phyloP scores from a whole-genome alignment of 1,139 yeast species.

The Kluyveromyces sp. region DNA sequence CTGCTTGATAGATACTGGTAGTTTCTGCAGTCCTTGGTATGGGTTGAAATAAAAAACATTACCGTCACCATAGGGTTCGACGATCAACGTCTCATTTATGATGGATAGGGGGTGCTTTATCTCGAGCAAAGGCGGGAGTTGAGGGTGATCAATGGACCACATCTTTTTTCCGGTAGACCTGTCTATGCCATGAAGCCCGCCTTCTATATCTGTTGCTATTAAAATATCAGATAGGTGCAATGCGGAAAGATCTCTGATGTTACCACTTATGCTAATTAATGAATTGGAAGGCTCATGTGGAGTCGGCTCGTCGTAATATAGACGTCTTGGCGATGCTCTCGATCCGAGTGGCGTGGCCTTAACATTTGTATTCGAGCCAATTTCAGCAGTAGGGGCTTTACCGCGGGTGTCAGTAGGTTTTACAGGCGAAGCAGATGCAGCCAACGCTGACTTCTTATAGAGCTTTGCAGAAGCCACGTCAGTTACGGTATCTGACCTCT shows the following conservation, averaged over 20 bases:
- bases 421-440: background rate
- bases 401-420: background rate
- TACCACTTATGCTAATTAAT: constrained; percentile 8
- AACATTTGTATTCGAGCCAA: background rate
- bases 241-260: constrained; percentile 19
- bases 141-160: constrained; percentile 61
- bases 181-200: constrained; percentile 75
- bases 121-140: constrained; percentile 26
- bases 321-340: background rate
- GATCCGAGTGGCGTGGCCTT: constrained; percentile 1
- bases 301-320: background rate
- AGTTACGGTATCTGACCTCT: background rate
- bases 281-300: constrained; percentile 4
- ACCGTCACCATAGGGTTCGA: constrained; percentile 88
- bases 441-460: background rate
- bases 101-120: constrained; percentile 19
- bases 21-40: constrained; percentile 62
- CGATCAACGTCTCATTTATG: constrained; percentile 54
- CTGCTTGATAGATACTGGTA: constrained; percentile 77
- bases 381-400: background rate
- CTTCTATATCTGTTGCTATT: constrained; percentile 79
- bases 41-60: constrained; percentile 79
- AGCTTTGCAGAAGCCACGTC: background rate
- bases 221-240: constrained; percentile 47
- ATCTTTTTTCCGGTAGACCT: constrained; percentile 67